A percentile compares a stretch with the other conserved stretches of the same genome.
Conservation (phyloP, 2,329 filamentous ascomycete species). For the Aureobasidium vineae region DNA sequence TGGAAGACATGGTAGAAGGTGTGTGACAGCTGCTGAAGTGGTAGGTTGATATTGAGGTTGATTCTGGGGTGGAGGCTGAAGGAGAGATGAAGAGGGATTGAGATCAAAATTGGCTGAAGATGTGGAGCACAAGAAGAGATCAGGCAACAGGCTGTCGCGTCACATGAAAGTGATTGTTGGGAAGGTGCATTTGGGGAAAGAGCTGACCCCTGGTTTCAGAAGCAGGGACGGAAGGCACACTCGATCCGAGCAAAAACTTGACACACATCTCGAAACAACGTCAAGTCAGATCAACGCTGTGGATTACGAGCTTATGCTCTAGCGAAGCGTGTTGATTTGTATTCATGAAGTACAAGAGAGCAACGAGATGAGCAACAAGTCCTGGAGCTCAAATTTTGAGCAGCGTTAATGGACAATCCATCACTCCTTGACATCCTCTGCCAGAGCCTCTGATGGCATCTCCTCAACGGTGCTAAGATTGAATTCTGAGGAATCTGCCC, state of each 20-base stretch:
- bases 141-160: neutral
- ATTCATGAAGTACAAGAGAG: neutral
- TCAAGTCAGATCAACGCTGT: neutral
- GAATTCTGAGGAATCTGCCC: neutral
- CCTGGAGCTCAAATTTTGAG: neutral
- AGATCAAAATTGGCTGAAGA: neutral
- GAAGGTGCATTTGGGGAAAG: neutral
- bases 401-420: neutral
- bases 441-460: no score
- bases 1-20: neutral
- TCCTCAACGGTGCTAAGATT: neutral
- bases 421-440: neutral
- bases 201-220: neutral
- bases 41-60: neutral
- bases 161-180: neutral
- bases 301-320: neutral
- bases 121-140: neutral
- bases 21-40: neutral
- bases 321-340: neutral
- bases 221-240: neutral
- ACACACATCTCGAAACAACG: neutral
- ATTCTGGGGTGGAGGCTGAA: neutral
- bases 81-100: neutral
- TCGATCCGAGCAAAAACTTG: neutral
- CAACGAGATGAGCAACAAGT: neutral